Evolutionary conservation across 495 filamentous ascomycete species (phyloP).

Genomic region (Melanomma pulvis-pyrius): DNA sequence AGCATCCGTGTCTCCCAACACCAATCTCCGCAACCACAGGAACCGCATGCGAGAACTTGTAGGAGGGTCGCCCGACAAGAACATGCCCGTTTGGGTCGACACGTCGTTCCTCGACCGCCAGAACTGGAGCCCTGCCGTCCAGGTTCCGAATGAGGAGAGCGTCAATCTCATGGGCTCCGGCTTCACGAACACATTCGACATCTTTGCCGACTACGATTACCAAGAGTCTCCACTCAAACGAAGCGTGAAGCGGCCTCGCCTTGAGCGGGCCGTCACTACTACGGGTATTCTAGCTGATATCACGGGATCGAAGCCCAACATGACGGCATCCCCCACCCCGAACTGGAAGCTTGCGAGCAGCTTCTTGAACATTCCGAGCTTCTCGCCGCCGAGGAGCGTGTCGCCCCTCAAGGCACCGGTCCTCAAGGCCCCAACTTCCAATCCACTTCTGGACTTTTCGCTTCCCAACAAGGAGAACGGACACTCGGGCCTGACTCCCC

Average conservation of each 20-base stretch:
- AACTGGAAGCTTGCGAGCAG: constrained; percentile 23
- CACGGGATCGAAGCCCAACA: constrained; percentile 49
- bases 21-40: constrained; percentile 89
- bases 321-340: constrained; percentile 29
- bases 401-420: constrained; percentile 37
- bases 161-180: constrained; percentile 49
- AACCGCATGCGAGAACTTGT: constrained; percentile 84
- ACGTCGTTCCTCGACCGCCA: constrained; percentile 49
- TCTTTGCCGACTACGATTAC: constrained; percentile 70
- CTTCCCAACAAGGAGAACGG: constrained; percentile 26
- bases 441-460: constrained; percentile 26
- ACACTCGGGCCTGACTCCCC: constrained; percentile 49
- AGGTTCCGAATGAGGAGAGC: constrained; percentile 51
- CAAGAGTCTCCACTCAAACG: constrained; percentile 76
- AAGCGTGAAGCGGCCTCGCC: constrained; percentile 63
- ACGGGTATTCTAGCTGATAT: constrained; percentile 67
- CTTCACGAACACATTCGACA: constrained; percentile 62
- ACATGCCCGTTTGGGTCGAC: constrained; percentile 64
- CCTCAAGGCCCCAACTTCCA: constrained; percentile 33
- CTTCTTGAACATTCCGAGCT: constrained; percentile 43
- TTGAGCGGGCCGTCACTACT: constrained; percentile 60
- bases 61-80: constrained; percentile 75
- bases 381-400: constrained; percentile 32
- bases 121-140: constrained; percentile 80
- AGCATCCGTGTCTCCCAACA: constrained; percentile 88